These are phyloP conservation scores for Phlebiopsis flavidoalba DNA, from an alignment of 768 basidiomycete genomes.

Conservation along the genomic window DNA sequence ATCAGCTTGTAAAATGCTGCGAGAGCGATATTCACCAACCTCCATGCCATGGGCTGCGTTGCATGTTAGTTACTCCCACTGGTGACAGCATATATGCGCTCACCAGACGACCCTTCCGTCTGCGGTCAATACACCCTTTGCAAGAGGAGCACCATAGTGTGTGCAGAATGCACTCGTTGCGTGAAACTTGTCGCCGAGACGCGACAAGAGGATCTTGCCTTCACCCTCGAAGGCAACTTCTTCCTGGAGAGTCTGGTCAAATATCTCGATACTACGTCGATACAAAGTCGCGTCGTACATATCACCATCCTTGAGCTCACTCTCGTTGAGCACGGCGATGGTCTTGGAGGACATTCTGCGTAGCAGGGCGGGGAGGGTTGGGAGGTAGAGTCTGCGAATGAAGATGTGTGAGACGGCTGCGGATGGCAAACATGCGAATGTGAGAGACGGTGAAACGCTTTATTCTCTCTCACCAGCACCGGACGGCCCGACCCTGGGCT, in stretches of 20 bases:
- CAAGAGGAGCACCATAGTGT: conserved; percentile 87
- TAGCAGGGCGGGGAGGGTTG: not conserved
- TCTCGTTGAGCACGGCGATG: conserved; percentile 42
- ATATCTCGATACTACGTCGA: not conserved
- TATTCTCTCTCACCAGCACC: not conserved
- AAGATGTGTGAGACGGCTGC: not conserved
- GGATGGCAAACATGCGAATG: conserved; percentile 5
- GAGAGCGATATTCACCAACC: conserved; percentile 35
- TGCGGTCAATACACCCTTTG: conserved; percentile 73
- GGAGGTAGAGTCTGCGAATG: not conserved
- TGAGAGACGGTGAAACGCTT: not conserved
- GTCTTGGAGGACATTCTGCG: conserved; percentile 34
- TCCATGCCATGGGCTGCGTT: conserved; percentile 78
- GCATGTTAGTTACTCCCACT: not conserved
- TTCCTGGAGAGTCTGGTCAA: conserved; percentile 48
- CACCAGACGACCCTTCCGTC: conserved; percentile 80
- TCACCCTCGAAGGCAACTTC: conserved; percentile 69
- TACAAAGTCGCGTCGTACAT: conserved; percentile 32
- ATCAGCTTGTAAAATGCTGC: not conserved
- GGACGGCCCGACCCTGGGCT: not conserved
- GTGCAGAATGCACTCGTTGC: conserved; percentile 86
- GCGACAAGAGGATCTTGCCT: conserved; percentile 74
- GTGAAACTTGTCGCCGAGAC: conserved; percentile 67
- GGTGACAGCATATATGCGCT: conserved; percentile 16
- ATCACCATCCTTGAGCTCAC: conserved; percentile 49